A percentile compares a stretch with the other conserved stretches of the same genome.
Evolutionary conservation across 805 yeast genomes (phyloP).

Genomic region (Ogataea paraovalis): DNA sequence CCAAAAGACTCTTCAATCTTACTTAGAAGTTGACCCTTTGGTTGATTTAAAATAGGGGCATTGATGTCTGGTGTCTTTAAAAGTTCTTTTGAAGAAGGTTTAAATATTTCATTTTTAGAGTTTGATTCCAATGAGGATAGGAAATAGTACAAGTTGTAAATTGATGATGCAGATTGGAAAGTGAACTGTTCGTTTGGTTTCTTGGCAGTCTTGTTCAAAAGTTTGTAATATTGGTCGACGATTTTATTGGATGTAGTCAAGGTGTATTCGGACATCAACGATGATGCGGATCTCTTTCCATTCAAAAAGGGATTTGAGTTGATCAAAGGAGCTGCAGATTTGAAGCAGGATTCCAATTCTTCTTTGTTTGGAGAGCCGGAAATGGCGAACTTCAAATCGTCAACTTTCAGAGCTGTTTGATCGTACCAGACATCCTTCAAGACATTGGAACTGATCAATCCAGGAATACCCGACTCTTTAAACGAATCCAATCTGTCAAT

Average conservation of each 20-base stretch:
- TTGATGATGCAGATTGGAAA: conserved; percentile 41
- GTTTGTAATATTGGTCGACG: conserved; percentile 29
- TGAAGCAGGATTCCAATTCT: conserved; percentile 25
- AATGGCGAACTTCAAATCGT: conserved; percentile 37
- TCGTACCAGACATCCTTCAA: conserved; percentile 49
- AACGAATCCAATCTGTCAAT: conserved; percentile 23
- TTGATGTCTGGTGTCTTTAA: conserved; percentile 32
- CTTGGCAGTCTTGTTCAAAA: conserved; percentile 40
- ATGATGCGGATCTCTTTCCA: conserved; percentile 13
- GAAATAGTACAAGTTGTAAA: conserved; percentile 47
- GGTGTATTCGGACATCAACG: conserved; percentile 16
- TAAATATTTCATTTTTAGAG: conserved; percentile 12
- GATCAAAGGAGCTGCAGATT: conserved; percentile 7
- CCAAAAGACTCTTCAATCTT: conserved; percentile 68
- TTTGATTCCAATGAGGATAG: conserved; percentile 39
- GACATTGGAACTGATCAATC: conserved; percentile 45
- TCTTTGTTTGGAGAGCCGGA: conserved; percentile 27
- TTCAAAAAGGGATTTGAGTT: conserved; percentile 16
- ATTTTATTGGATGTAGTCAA: conserved; percentile 24
- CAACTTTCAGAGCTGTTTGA: conserved; percentile 37
- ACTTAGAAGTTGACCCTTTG: conserved; percentile 29
- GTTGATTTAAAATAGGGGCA: conserved; percentile 27
- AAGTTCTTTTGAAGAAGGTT: conserved; percentile 31
- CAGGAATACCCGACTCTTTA: conserved; percentile 39
- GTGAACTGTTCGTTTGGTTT: conserved; percentile 42